Conservation (phyloP, 2,329 filamentous ascomycete species). For the Aspergillus piperis region DNA sequence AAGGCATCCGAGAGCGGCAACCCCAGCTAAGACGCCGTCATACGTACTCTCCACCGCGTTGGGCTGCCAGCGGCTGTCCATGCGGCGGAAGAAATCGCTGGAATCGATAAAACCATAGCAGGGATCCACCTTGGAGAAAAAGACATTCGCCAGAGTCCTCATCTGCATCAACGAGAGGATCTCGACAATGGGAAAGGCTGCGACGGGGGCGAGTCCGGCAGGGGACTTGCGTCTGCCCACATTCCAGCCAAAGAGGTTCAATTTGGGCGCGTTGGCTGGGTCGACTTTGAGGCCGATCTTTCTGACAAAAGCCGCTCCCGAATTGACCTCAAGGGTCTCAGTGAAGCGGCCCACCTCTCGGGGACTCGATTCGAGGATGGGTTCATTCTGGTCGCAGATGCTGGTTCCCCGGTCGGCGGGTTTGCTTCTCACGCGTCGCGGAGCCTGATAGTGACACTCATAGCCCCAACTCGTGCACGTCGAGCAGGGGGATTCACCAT, state of each 20-base stretch:
- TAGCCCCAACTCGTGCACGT: slow-evolving; percentile 34
- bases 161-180: slow-evolving; percentile 52
- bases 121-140: slow-evolving; percentile 55
- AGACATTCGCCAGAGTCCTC: slow-evolving; percentile 46
- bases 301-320: slow-evolving; percentile 55
- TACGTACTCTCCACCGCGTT: slow-evolving; percentile 31
- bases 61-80: slow-evolving; percentile 26
- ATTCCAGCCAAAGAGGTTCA: slow-evolving; percentile 60
- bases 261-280: slow-evolving; percentile 52
- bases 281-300: slow-evolving; percentile 56
- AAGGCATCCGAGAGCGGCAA: slow-evolving; percentile 54
- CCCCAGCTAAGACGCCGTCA: slow-evolving; percentile 53
- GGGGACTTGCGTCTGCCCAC: slow-evolving; percentile 33
- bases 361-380: slow-evolving; percentile 8
- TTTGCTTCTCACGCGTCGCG: background rate
- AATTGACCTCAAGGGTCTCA: slow-evolving; percentile 55
- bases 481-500: slow-evolving; percentile 28
- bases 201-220: slow-evolving; percentile 2
- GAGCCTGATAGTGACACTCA: slow-evolving; percentile 27
- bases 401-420: background rate
- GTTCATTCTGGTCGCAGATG: slow-evolving; percentile 6
- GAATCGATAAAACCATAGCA: slow-evolving; percentile 54
- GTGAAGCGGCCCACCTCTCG: slow-evolving; percentile 13
- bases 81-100: slow-evolving; percentile 20
- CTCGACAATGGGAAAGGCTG: slow-evolving; percentile 42